phyloP scores from a whole-genome alignment of 192 early-diverging fungal genomes.

The Geranomyces michiganensis region DNA sequence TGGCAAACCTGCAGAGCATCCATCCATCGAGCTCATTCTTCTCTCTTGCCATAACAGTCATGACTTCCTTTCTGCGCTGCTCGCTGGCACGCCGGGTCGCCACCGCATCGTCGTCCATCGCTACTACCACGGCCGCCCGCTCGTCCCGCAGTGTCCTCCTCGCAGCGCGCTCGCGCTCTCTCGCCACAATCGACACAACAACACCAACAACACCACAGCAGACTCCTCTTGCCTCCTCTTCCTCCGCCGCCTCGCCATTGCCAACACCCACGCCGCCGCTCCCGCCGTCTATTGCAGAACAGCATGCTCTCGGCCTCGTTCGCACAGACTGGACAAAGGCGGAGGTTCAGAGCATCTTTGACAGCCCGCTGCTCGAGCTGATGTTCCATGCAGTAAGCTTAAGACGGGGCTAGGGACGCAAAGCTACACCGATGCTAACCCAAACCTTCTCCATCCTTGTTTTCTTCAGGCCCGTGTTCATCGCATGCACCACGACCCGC shows the following conservation, averaged over 20 bases:
- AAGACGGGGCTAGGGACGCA: neutral
- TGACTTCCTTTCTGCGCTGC: neutral
- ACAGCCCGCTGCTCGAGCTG: constrained; percentile 76
- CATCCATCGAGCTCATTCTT: neutral
- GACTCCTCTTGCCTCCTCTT: too few species aligned
- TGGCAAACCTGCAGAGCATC: too few species aligned
- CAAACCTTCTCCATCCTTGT: too few species aligned
- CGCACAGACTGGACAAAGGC: constrained; percentile 74
- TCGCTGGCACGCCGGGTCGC: too few species aligned
- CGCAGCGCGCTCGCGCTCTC: neutral
- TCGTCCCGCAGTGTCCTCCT: too few species aligned
- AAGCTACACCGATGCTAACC: neutral
- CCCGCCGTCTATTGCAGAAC: constrained; percentile 17
- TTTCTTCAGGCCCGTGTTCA: constrained; percentile 71
- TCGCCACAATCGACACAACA: too few species aligned
- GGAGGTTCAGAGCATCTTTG: constrained; percentile 75
- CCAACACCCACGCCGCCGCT: too few species aligned
- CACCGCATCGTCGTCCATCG: too few species aligned
- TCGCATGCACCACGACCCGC: constrained; percentile 67
- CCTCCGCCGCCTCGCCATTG: too few species aligned
- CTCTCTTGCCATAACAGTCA: neutral
- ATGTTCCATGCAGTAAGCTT: constrained; percentile 70
- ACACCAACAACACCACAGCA: too few species aligned
- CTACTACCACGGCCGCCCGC: too few species aligned
- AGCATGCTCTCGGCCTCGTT: constrained; percentile 22